Base-by-base conservation (phyloP, 176 grass and related monocot species). In the Poa annua region DNA sequence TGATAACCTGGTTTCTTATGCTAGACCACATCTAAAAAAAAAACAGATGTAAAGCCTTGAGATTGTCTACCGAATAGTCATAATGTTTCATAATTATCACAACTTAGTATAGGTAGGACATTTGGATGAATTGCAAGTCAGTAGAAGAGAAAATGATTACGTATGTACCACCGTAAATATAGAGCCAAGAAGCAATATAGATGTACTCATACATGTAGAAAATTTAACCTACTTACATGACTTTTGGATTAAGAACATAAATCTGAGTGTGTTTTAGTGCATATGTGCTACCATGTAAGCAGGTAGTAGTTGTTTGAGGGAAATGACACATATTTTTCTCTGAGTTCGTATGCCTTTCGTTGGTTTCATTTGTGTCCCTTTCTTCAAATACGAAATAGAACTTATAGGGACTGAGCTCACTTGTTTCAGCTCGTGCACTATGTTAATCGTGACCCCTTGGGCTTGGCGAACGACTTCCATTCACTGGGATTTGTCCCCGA, bases 401-500 rank as follows among this genome's bases (percentile, higher is more conserved):
- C 74, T 84, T 7, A 78, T 15, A 47, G 38, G 38, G 55, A 71
- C 78, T 91, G 67, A 81, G 21, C 54, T 63, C 47, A 81, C 21
- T 57, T 86, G 51, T 90, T 77, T 84, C 90, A 95, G 96, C 90
- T 98, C 56, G 89, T 98, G 83, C 96, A 98, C 64, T 98, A 89
- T 87, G 92, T 98, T 71, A 98, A 98, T 76, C 90, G 85, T 63
- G 96, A 98, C 55, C 86, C 96, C 0, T 88, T 91, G 76, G 92
- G 87, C 29, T 88, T 98, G 81, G 96, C 96, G 38, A 98, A 91
- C 4, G 96, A 98, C 61, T 98, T 90, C 79, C 96, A 95, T 95
- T 98, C 96, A 35, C 83, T 98, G 57, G 92, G 96, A 77, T 98
- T 98, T 81, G 87, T 95, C 48, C 96, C 96, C 24, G 96, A 95